Conservation (phyloP, 176 grass and related monocot genomes). For the Rhynchospora tenuis region DNA sequence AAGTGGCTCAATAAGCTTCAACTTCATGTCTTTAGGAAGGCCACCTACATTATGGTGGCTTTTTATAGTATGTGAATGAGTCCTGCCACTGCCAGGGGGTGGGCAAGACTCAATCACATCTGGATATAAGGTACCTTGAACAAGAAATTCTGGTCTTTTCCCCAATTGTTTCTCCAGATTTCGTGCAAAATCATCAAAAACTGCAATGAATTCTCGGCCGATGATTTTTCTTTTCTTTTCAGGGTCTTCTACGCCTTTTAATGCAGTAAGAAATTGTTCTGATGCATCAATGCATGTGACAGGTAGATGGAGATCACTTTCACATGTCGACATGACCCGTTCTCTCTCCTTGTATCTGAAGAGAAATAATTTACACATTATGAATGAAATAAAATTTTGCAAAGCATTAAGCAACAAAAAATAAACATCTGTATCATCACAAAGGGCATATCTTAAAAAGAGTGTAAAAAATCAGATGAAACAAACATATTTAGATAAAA, state of each 20-base stretch:
- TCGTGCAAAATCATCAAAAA: constrained; percentile 81
- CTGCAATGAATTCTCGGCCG: constrained; percentile 66
- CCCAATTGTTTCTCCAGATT: constrained; percentile 53
- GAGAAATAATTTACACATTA: background rate
- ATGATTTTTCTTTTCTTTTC: constrained; percentile 90
- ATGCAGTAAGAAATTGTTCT: constrained; percentile 64
- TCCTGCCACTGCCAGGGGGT: constrained; percentile 68
- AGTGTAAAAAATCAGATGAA: background rate
- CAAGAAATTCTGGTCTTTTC: constrained; percentile 55
- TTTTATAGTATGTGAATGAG: constrained; percentile 87
- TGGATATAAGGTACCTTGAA: constrained; percentile 88
- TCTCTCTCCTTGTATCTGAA: constrained; percentile 79
- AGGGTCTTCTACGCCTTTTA: constrained; percentile 71
- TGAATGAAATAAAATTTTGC: background rate
- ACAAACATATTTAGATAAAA: background rate
- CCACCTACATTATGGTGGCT: constrained; percentile 92
- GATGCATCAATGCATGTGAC: constrained; percentile 76
- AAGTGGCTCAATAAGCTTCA: constrained; percentile 85
- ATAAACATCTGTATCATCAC: background rate
- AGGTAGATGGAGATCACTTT: constrained; percentile 69
- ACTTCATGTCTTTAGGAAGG: constrained; percentile 71
- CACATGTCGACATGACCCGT: constrained; percentile 70
- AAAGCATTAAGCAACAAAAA: background rate
- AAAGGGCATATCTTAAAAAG: background rate
- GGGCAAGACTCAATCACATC: constrained; percentile 94